Evolutionary conservation across 2,329 filamentous ascomycete species (phyloP).

Genomic region (Aciculosporium take): DNA sequence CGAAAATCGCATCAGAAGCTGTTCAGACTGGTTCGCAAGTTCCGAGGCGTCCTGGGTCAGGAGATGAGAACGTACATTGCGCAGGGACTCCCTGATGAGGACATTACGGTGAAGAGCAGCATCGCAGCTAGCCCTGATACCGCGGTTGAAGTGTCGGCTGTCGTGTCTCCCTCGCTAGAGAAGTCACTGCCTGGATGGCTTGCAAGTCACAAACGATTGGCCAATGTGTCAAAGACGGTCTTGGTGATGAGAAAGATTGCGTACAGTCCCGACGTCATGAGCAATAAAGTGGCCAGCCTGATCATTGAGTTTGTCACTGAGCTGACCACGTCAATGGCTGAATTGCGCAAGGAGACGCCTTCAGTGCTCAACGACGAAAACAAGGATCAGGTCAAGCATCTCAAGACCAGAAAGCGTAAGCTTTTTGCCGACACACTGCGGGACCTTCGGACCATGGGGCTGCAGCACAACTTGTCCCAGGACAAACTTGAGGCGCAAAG

Average conservation of each 20-base stretch:
- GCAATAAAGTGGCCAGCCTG: slow-evolving; percentile 43
- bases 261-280: slow-evolving; percentile 32
- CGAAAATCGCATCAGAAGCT: slow-evolving; percentile 82
- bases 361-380: slow-evolving; percentile 72
- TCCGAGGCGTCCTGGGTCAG: slow-evolving; percentile 63
- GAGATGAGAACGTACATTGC: slow-evolving; percentile 53
- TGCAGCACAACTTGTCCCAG: slow-evolving; percentile 67
- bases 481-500: slow-evolving; percentile 60
- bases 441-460: slow-evolving; percentile 73
- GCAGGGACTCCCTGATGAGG: slow-evolving; percentile 43
- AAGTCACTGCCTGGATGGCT: slow-evolving; percentile 23
- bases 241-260: slow-evolving; percentile 59
- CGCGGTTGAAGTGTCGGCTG: slow-evolving; percentile 5
- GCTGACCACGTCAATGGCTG: slow-evolving; percentile 51
- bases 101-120: slow-evolving; percentile 9
- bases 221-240: slow-evolving; percentile 54
- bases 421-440: slow-evolving; percentile 82
- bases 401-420: slow-evolving; percentile 81
- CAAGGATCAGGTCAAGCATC: slow-evolving; percentile 67
- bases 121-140: slow-evolving; percentile 1
- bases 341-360: slow-evolving; percentile 75
- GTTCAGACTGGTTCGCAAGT: slow-evolving; percentile 83
- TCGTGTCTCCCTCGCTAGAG: slow-evolving; percentile 11
- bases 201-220: slow-evolving; percentile 48
- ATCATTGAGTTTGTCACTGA: slow-evolving; percentile 56